Base-by-base conservation (phyloP, 2,329 filamentous ascomycete genomes). In the Dryadomyces quercus-mongolicae region DNA sequence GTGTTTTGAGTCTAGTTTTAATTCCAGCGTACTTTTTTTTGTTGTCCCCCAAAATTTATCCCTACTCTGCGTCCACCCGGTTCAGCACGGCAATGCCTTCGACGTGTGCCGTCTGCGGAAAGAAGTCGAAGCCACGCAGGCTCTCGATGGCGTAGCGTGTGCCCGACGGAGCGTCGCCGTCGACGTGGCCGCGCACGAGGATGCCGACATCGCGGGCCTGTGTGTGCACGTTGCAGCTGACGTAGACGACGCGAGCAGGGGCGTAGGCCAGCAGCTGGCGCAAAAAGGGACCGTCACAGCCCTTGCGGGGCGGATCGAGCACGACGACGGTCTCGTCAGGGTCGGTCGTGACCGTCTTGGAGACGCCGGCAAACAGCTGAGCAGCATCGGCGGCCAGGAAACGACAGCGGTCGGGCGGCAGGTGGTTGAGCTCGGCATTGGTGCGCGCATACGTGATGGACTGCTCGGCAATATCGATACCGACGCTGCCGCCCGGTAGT, bases 151-250 rank as follows among this genome's bases (percentile, higher is more conserved):
- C 81, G 69, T 96, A 98, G 58, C 76, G 71, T 21, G 70, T 70
- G 52, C 68, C 68, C 60, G 63, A 48, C 55, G 57, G 22, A 58
- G 65, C 47, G 68, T 63, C 43, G 44, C 65, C 62, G 3, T 62
- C 62, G 49, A 68, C 67, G 63, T 80, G 70, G 0, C 91, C 90
- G 40, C 85, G 77, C 1, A 97, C 89, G 63, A 98, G 70, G 57
- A 92, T 81, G 0, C 91, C 93, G 1, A 98, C 84, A 69, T 98
- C 93, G 53, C 93, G 75, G 15, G 93, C 93, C 76, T 97, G 93
- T 9, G 92, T 97, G 66, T 98, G 93, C 60, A 98, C 93, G 64
- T 98, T 98, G 64, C 93, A 98, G 65, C 88, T 95, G 44, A 98
- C 92, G 67, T 98, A 98, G 5, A 95, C 82, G 12, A 98, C 81